Percentiles rank a stretch among this genome's conserved stretches.
phyloP scores from a whole-genome alignment of 1,139 yeast genomes.

The Debaryomyces sp. region DNA sequence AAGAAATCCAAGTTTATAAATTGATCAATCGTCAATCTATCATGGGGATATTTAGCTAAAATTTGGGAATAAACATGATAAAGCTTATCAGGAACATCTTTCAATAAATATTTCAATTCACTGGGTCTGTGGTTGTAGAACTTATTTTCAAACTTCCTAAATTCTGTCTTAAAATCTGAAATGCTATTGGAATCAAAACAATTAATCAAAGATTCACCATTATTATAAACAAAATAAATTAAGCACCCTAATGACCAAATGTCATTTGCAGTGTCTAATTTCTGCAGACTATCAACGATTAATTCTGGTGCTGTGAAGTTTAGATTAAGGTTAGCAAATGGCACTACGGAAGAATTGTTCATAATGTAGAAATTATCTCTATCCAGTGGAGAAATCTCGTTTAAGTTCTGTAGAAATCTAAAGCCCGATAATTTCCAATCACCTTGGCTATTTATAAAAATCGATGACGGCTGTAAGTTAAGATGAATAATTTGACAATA shows the following conservation, averaged over 20 bases:
- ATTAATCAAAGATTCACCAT: slow-evolving; percentile 48
- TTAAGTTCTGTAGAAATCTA: slow-evolving; percentile 60
- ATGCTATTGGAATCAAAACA: slow-evolving; percentile 51
- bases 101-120: slow-evolving; percentile 52
- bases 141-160: slow-evolving; percentile 40
- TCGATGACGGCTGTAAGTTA: slow-evolving; percentile 76
- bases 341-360: slow-evolving; percentile 73
- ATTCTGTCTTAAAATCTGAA: slow-evolving; percentile 52
- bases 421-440: slow-evolving; percentile 94
- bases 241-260: slow-evolving; percentile 83
- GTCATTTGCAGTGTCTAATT: slow-evolving; percentile 69
- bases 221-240: slow-evolving; percentile 64
- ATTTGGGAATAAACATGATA: slow-evolving; percentile 37
- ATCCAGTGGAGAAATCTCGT: slow-evolving; percentile 48
- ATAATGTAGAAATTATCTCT: slow-evolving; percentile 61
- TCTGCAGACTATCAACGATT: slow-evolving; percentile 31
- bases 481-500: slow-evolving; percentile 76
- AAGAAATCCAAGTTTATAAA: slow-evolving; percentile 59
- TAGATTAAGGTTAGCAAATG: slow-evolving; percentile 73
- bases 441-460: slow-evolving; percentile 78
- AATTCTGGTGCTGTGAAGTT: slow-evolving; percentile 57
- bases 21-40: slow-evolving; percentile 52
- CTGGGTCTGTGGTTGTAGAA: slow-evolving; percentile 47
- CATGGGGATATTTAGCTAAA: slow-evolving; percentile 45
- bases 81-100: slow-evolving; percentile 39